These are phyloP conservation scores for Ceratonia siliqua DNA, from an alignment of 306 rosid genomes.

Conservation along the genomic window DNA sequence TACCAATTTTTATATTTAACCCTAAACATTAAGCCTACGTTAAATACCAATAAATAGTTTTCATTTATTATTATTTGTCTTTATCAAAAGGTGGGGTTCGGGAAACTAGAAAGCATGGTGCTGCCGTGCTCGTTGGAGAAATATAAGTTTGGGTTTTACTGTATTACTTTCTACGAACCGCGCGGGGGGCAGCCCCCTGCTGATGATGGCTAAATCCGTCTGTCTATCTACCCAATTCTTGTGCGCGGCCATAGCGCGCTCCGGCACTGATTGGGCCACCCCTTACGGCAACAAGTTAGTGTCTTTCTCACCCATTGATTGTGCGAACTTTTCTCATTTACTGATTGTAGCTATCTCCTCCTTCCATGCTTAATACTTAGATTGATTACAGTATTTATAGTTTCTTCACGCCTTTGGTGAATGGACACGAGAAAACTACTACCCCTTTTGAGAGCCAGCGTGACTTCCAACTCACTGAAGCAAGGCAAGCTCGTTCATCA, in stretches of 20 bases:
- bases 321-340: not conserved
- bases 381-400: not conserved
- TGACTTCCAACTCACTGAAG: slow-evolving; percentile 48
- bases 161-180: not conserved
- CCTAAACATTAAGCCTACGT: no score
- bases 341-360: not conserved
- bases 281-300: not conserved
- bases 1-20: no score
- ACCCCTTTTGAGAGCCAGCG: slow-evolving; percentile 51
- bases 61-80: no score
- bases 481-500: slow-evolving; percentile 71
- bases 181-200: not conserved
- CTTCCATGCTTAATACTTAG: slow-evolving; percentile 9
- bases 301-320: slow-evolving; percentile 2
- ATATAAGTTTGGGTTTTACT: no score
- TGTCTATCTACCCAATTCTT: not conserved
- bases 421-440: slow-evolving; percentile 57
- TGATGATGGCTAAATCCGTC: not conserved
- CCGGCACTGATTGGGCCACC: not conserved
- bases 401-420: slow-evolving; percentile 23
- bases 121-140: no score
- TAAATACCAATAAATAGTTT: no score
- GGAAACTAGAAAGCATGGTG: no score
- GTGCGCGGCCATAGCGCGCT: not conserved
- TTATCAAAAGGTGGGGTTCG: no score